Evolutionary conservation across 306 rosid genomes (phyloP).

Genomic region (Corylus heterophylla): DNA sequence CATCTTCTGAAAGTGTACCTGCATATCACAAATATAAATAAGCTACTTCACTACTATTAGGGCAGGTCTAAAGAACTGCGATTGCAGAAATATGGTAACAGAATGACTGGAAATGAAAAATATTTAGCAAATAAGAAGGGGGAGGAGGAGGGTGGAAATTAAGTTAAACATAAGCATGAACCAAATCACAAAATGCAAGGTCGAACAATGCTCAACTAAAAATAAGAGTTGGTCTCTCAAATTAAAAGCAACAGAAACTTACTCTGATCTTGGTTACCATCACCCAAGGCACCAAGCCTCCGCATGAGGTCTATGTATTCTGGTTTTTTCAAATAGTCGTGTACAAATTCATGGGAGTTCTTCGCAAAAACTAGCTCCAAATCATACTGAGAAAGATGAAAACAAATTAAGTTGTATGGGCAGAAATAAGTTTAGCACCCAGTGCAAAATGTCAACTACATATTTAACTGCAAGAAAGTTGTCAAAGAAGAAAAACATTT

Average conservation of each 20-base stretch:
- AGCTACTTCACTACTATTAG: neutral
- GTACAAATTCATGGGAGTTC: constrained; percentile 85
- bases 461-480: neutral
- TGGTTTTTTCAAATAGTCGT: constrained; percentile 70
- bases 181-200: neutral
- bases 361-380: constrained; percentile 82
- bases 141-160: neutral
- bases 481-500: neutral
- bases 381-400: constrained; percentile 57
- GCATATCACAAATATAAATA: constrained; percentile 5
- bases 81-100: neutral
- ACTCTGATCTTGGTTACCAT: constrained; percentile 90
- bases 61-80: neutral
- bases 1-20: constrained; percentile 67
- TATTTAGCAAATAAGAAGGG: too few species aligned
- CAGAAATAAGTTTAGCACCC: neutral
- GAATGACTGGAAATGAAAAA: too few species aligned
- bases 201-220: neutral
- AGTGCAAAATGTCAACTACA: neutral
- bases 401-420: constrained; percentile 10
- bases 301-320: constrained; percentile 91
- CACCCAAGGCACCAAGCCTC: constrained; percentile 95
- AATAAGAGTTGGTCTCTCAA: neutral
- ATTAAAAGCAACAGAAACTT: constrained; percentile 11
- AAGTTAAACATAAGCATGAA: neutral